phyloP scores from a whole-genome alignment of 352 stramenopile species.

The Blastocystis sp. region DNA sequence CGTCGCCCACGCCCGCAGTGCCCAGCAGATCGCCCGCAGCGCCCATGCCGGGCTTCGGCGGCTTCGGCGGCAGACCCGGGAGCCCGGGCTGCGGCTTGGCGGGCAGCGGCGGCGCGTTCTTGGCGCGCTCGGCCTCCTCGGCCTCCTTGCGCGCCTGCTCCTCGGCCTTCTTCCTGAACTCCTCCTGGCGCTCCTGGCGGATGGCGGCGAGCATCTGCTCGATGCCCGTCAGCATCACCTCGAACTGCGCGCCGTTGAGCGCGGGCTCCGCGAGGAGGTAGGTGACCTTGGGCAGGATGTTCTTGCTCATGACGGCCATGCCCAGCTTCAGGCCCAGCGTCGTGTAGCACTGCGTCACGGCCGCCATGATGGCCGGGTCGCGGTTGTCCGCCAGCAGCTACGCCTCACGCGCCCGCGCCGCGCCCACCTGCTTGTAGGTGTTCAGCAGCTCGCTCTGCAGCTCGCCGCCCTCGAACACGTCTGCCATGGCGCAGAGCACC shows the following conservation, averaged over 20 bases:
- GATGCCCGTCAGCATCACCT: constrained; percentile 21
- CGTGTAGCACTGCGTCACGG: constrained; percentile 50
- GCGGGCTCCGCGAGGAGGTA: constrained; percentile 54
- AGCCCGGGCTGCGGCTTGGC: not conserved
- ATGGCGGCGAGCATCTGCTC: constrained; percentile 61
- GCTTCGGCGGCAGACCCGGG: constrained; percentile 15
- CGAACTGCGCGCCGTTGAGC: constrained; percentile 44
- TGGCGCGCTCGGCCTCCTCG: constrained; percentile 6
- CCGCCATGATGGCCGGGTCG: constrained; percentile 46
- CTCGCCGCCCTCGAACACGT: constrained; percentile 37
- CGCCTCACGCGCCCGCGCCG: not conserved
- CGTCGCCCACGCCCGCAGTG: not conserved
- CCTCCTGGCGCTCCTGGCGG: constrained; percentile 13
- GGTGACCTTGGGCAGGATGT: constrained; percentile 64
- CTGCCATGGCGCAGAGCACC: not conserved
- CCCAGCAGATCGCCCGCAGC: constrained; percentile 26
- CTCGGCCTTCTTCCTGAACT: constrained; percentile 45
- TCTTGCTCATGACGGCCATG: constrained; percentile 32
- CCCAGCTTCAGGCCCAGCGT: constrained; percentile 37
- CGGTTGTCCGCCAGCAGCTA: constrained; percentile 55
- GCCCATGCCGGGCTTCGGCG: not conserved
- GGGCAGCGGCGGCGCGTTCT: not conserved
- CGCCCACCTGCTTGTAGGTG: constrained; percentile 39
- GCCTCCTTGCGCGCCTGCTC: constrained; percentile 37
- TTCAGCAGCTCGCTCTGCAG: constrained; percentile 49